A percentile compares a stretch with the other conserved stretches of the same genome.
Conservation (phyloP, 345 rosid genomes). For the Populus deltoides region DNA sequence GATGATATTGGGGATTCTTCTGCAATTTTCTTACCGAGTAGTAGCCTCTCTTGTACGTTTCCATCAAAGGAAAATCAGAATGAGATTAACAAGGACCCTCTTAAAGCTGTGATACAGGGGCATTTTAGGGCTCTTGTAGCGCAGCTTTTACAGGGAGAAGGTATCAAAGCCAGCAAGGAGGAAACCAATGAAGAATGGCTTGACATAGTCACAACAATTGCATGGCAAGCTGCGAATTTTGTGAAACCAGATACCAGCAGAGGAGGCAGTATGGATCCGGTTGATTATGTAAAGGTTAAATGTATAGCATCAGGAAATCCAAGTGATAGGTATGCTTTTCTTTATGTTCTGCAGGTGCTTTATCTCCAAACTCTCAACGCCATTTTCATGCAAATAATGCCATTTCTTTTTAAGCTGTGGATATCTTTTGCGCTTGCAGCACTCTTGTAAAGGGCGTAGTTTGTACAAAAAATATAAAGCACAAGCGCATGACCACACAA, state of each 20-base stretch:
- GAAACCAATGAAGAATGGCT: conserved; percentile 66
- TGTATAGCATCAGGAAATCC: conserved; percentile 88
- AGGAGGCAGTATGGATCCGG: conserved; percentile 99
- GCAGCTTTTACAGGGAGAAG: conserved; percentile 78
- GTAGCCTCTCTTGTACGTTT: conserved; percentile 66
- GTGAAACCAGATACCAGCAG: conserved; percentile 95
- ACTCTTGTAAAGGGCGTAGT: conserved; percentile 75
- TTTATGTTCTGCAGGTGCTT: conserved; percentile 2
- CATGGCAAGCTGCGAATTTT: conserved; percentile 95
- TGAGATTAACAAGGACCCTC: conserved; percentile 68
- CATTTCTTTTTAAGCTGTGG: conserved; percentile 8
- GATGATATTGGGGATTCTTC: conserved; percentile 81
- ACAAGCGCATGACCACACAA: conserved; percentile 98
- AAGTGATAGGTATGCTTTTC: conserved; percentile 62
- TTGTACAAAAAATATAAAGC: conserved; percentile 95
- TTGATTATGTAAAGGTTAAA: conserved; percentile 86
- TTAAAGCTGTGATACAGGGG: conserved; percentile 65
- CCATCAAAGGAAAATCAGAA: conserved; percentile 63
- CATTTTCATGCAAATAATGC: neutral
- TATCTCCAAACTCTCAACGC: neutral
- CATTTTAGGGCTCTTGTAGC: conserved; percentile 98
- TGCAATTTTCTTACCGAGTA: conserved; percentile 63
- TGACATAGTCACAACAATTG: conserved; percentile 67
- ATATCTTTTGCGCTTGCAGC: conserved; percentile 47
- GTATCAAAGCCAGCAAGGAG: conserved; percentile 48